phyloP scores from a whole-genome alignment of 306 rosid genomes.

The Gastrolobium villosum region DNA sequence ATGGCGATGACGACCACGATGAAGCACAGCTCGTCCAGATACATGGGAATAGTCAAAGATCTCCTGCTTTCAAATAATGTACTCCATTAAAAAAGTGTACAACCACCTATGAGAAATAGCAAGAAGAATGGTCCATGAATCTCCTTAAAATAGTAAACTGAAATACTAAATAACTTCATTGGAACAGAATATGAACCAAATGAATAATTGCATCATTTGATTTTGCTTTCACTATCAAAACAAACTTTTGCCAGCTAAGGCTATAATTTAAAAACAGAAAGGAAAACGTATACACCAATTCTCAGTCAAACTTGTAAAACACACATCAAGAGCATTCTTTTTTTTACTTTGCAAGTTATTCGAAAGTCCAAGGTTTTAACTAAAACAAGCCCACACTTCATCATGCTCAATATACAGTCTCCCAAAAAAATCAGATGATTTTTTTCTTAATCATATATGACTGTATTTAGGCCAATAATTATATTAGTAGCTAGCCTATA shows the following conservation, averaged over 20 bases:
- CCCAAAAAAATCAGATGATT: constrained; percentile 11
- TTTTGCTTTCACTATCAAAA: constrained; percentile 36
- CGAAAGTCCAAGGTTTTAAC: constrained; percentile 5
- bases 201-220: constrained; percentile 36
- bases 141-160: constrained; percentile 30
- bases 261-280: constrained; percentile 23
- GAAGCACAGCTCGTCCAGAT: constrained; percentile 70
- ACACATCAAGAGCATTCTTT: constrained; percentile 8
- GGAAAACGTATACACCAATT: constrained; percentile 7
- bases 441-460: constrained; percentile 16
- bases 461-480: constrained; percentile 13
- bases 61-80: constrained; percentile 65
- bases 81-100: constrained; percentile 56
- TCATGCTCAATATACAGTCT: constrained; percentile 27
- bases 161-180: constrained; percentile 30
- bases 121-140: constrained; percentile 50
- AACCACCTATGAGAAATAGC: constrained; percentile 53
- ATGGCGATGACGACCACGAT: constrained; percentile 78
- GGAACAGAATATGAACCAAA: constrained; percentile 40
- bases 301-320: constrained; percentile 13
- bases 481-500: neutral
- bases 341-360: neutral
- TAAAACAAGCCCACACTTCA: constrained; percentile 20
- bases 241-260: constrained; percentile 21
- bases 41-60: constrained; percentile 62